These are phyloP conservation scores for Rosellinia necatrix DNA, from an alignment of 2,329 filamentous ascomycete genomes.

Conservation along the genomic window DNA sequence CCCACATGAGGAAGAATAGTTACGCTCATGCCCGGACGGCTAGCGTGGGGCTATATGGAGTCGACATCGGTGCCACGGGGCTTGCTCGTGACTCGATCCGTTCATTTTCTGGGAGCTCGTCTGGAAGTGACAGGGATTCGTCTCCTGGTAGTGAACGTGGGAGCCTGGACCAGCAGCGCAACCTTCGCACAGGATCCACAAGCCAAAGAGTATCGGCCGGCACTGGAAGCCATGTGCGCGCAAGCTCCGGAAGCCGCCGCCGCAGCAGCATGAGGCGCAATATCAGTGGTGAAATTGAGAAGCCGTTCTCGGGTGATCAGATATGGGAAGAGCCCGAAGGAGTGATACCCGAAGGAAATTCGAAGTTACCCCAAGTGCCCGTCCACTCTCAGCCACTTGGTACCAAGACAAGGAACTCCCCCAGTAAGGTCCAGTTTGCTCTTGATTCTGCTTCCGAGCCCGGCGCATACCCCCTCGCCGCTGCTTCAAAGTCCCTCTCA, in stretches of 20 bases:
- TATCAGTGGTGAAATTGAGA: constrained; percentile 69
- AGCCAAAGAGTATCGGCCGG: constrained; percentile 49
- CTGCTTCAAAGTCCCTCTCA: constrained; percentile 49
- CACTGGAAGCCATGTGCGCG: constrained; percentile 44
- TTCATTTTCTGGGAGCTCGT: constrained; percentile 58
- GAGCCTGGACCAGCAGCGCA: constrained; percentile 42
- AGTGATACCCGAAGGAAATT: constrained; percentile 37
- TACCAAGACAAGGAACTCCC: constrained; percentile 66
- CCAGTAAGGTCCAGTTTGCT: constrained; percentile 64
- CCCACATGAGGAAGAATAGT: constrained; percentile 72
- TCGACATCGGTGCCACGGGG: constrained; percentile 52
- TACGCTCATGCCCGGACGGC: constrained; percentile 70
- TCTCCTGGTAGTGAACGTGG: constrained; percentile 40
- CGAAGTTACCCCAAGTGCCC: constrained; percentile 30
- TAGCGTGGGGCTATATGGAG: constrained; percentile 57
- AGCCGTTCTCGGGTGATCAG: constrained; percentile 74
- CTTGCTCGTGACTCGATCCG: constrained; percentile 51
- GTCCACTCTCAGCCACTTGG: constrained; percentile 53
- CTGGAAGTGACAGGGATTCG: constrained; percentile 50
- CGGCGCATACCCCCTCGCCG: constrained; percentile 41
- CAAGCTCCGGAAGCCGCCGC: constrained; percentile 51
- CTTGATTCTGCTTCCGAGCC: constrained; percentile 50
- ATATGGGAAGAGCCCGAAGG: constrained; percentile 87
- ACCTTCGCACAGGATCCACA: constrained; percentile 35
- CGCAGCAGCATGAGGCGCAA: constrained; percentile 72